phyloP scores from a whole-genome alignment of 2,329 filamentous ascomycete genomes.

The Emmonsiellopsis sp. region DNA sequence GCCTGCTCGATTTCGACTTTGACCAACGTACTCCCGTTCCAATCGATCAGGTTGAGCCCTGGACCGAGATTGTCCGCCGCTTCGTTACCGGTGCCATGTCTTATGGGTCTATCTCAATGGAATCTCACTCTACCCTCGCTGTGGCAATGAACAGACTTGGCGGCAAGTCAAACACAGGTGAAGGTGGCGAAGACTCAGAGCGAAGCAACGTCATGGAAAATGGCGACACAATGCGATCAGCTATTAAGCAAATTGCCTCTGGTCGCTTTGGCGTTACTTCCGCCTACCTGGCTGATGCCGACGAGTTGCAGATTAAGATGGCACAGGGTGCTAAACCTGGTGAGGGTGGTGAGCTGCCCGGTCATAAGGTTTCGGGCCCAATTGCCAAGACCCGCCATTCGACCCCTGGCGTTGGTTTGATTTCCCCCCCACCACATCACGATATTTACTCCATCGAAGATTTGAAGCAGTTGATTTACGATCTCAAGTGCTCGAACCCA shows the following conservation, averaged over 20 bases:
- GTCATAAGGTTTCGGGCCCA: slow-evolving; percentile 89
- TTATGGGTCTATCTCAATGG: slow-evolving; percentile 97
- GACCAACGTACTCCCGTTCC: slow-evolving; percentile 76
- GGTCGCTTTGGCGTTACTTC: slow-evolving; percentile 94
- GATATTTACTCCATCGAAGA: slow-evolving; percentile 99
- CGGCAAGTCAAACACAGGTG: slow-evolving; percentile 94
- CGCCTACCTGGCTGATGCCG: slow-evolving; percentile 86
- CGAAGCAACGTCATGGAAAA: slow-evolving; percentile 78
- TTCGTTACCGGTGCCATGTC: slow-evolving; percentile 98
- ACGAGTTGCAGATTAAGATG: slow-evolving; percentile 99
- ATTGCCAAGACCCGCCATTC: slow-evolving; percentile 94
- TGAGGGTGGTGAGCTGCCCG: slow-evolving; percentile 92
- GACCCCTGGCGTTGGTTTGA: slow-evolving; percentile 89
- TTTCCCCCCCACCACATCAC: slow-evolving; percentile 92
- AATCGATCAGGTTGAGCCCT: slow-evolving; percentile 94
- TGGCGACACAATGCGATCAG: slow-evolving; percentile 92
- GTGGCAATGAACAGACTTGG: slow-evolving; percentile 95
- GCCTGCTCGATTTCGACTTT: slow-evolving; percentile 92
- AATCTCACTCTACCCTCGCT: slow-evolving; percentile 89
- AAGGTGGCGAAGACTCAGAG: slow-evolving; percentile 93
- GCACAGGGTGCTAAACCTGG: slow-evolving; percentile 96
- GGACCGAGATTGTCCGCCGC: slow-evolving; percentile 93
- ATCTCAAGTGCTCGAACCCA: slow-evolving; percentile 92
- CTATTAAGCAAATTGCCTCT: slow-evolving; percentile 95
- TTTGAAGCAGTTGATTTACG: slow-evolving; percentile 94